phyloP scores from a whole-genome alignment of 1,284 basidiomycete genomes.

The Heliocybe sulcata region DNA sequence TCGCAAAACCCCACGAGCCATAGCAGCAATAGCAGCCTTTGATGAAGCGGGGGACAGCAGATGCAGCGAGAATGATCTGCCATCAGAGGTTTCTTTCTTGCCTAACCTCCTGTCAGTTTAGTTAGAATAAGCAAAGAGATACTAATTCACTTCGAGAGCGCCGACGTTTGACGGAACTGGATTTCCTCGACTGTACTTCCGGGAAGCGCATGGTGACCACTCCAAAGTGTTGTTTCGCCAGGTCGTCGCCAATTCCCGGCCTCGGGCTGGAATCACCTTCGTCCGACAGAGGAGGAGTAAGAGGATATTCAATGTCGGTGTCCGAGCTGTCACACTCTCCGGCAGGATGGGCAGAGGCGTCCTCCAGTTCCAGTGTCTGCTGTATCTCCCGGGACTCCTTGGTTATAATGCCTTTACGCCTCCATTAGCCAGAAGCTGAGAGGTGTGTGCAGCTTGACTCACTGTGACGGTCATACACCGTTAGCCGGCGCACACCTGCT shows the following conservation, averaged over 20 bases:
- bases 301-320: constrained; percentile 46
- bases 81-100: neutral
- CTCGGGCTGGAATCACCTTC: constrained; percentile 52
- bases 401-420: constrained; percentile 26
- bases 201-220: constrained; percentile 30
- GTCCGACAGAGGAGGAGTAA: constrained; percentile 68
- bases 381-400: neutral
- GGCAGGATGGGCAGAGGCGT: constrained; percentile 16
- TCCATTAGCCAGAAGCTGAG: constrained; percentile 17
- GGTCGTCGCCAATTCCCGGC: constrained; percentile 31
- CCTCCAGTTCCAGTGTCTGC: constrained; percentile 9
- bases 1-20: constrained; percentile 12
- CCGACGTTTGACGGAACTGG: constrained; percentile 14
- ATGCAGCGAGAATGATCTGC: constrained; percentile 20
- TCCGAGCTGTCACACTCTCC: constrained; percentile 41
- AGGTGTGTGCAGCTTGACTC: constrained; percentile 13
- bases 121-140: neutral
- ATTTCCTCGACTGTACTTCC: constrained; percentile 14
- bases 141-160: constrained; percentile 1
- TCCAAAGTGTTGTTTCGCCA: constrained; percentile 20
- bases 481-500: constrained; percentile 51
- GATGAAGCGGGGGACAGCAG: constrained; percentile 27
- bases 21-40: constrained; percentile 27
- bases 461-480: constrained; percentile 68
- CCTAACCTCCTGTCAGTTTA: neutral